Conservation (phyloP, 345 rosid species). For the Durio zibethinus region DNA sequence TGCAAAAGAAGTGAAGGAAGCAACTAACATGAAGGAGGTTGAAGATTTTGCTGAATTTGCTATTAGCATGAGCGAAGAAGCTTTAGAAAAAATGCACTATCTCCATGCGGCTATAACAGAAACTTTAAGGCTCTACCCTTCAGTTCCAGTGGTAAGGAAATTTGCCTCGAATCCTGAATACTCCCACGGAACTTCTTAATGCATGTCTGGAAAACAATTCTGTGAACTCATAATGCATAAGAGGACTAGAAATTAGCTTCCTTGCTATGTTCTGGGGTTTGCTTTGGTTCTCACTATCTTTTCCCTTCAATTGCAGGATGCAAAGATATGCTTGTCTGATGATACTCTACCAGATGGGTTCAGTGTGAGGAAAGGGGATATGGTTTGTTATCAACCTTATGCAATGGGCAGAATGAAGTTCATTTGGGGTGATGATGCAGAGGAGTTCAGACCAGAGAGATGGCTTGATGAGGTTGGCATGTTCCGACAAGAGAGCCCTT, state of each 20-base stretch:
- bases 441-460: constrained; percentile 50
- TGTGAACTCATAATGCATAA: not conserved
- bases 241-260: not conserved
- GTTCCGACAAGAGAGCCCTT: constrained; percentile 47
- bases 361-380: constrained; percentile 47
- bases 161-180: not conserved
- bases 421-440: constrained; percentile 54
- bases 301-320: constrained; percentile 31
- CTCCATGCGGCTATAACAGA: constrained; percentile 61
- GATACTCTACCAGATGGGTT: constrained; percentile 64
- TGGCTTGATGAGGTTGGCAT: constrained; percentile 47
- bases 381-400: constrained; percentile 50
- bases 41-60: constrained; percentile 28
- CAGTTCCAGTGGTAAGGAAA: constrained; percentile 52
- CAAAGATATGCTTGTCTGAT: constrained; percentile 51
- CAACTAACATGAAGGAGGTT: constrained; percentile 6
- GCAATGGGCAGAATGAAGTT: constrained; percentile 70
- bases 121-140: constrained; percentile 56
- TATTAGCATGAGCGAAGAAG: constrained; percentile 31
- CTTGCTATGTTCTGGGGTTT: not conserved
- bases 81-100: constrained; percentile 50
- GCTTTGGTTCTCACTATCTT: not conserved
- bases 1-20: constrained; percentile 38
- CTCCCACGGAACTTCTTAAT: not conserved
- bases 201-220: not conserved